Percentiles rank a stretch among this genome's conserved stretches.
These are phyloP conservation scores for Thelonectria blattea DNA, from an alignment of 2,329 filamentous ascomycete species.

Conservation along the genomic window DNA sequence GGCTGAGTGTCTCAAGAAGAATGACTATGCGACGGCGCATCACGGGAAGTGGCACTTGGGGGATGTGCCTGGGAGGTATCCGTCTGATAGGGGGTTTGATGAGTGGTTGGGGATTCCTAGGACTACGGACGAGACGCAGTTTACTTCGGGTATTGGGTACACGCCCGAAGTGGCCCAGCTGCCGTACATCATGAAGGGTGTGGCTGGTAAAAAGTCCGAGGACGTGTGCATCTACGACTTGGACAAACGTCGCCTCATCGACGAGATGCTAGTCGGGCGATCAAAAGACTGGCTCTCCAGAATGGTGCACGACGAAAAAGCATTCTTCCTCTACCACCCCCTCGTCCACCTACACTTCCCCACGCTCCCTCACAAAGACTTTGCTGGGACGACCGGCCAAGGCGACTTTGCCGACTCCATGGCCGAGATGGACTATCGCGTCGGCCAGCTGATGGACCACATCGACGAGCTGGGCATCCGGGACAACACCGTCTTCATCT, in stretches of 20 bases:
- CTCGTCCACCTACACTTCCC: constrained; percentile 44
- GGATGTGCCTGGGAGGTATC: constrained; percentile 43
- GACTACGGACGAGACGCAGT: constrained; percentile 46
- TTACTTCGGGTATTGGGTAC: constrained; percentile 42
- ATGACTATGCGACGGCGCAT: constrained; percentile 40
- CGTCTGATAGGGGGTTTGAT: constrained; percentile 45
- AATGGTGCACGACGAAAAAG: constrained; percentile 30
- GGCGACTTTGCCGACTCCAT: constrained; percentile 44
- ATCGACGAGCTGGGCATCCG: constrained; percentile 37
- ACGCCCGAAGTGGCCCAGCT: constrained; percentile 42
- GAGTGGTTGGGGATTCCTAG: constrained; percentile 47
- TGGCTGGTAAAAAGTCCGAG: constrained; percentile 35
- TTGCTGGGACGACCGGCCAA: constrained; percentile 37
- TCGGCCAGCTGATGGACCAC: constrained; percentile 42
- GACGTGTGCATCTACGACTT: constrained; percentile 43
- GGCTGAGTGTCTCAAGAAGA: constrained; percentile 39
- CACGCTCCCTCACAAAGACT: constrained; percentile 40
- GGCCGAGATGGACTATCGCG: constrained; percentile 43
- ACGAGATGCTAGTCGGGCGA: constrained; percentile 41
- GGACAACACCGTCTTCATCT: constrained; percentile 44
- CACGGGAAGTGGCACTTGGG: constrained; percentile 47
- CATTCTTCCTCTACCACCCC: constrained; percentile 44
- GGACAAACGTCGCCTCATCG: constrained; percentile 39
- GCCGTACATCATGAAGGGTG: constrained; percentile 44
- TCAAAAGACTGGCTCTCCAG: constrained; percentile 42